Percentiles rank a stretch among this genome's conserved stretches.
Conservation (phyloP, 768 basidiomycete genomes). For the Butyriboletus loyo region DNA sequence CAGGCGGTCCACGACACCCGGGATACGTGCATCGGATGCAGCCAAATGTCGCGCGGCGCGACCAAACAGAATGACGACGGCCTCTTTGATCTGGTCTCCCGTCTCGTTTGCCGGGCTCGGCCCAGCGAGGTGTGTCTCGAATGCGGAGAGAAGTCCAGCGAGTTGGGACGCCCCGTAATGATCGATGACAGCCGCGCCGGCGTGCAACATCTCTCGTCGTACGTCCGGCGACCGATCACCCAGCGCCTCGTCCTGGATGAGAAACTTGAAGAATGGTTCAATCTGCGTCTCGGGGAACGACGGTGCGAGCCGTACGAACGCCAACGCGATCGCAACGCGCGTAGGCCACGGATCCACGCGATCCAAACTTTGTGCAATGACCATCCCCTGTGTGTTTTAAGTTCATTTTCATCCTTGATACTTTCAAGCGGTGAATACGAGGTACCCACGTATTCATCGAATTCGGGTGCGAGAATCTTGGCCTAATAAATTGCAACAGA, state of each 20-base stretch:
- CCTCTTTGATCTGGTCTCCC: constrained; percentile 89
- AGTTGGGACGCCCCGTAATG: constrained; percentile 71
- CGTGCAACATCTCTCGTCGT: constrained; percentile 82
- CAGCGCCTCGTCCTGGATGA: constrained; percentile 82
- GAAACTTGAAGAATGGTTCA: constrained; percentile 73
- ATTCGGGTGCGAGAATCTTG: constrained; percentile 85
- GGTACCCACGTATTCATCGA: constrained; percentile 81
- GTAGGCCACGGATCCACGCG: constrained; percentile 86
- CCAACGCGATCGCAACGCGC: constrained; percentile 67
- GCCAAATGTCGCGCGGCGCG: constrained; percentile 88
- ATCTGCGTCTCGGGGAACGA: constrained; percentile 61
- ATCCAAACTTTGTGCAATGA: constrained; percentile 83
- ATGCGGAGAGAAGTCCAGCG: constrained; percentile 71
- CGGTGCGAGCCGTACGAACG: constrained; percentile 67
- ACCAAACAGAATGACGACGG: constrained; percentile 91
- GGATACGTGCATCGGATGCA: constrained; percentile 70
- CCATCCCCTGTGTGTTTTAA: constrained; percentile 73
- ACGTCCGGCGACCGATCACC: constrained; percentile 84
- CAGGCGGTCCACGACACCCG: constrained; percentile 77
- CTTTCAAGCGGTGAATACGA: not conserved
- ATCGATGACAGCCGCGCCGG: constrained; percentile 81
- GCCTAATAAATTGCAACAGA: constrained; percentile 43
- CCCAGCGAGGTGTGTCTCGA: constrained; percentile 69
- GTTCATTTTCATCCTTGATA: not conserved
- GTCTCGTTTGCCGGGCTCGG: constrained; percentile 61